Evolutionary conservation across 2,329 filamentous ascomycete genomes (phyloP), one percentile per base, ranked within the genome.

Genomic region (Saccharata proteae): DNA sequence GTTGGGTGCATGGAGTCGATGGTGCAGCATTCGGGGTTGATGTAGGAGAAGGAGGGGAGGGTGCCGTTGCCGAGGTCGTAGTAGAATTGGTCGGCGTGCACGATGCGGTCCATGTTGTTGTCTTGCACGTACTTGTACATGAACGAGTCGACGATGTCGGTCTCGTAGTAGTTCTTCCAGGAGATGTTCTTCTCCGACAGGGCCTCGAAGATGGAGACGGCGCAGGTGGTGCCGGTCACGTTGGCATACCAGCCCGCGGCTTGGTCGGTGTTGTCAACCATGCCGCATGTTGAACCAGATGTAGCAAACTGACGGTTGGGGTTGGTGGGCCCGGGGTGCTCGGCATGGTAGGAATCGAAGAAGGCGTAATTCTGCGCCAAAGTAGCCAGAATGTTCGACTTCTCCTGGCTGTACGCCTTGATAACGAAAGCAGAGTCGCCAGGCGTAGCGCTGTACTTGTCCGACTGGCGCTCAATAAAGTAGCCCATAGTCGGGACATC

Each of bases 81-180:
- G 36, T 44, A 46, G 34, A 47, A 43, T 16, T 49, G 13, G 15
- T 40, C 28, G 18, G 43, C 40, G 14, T 40, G 38, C 0, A 46
- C 48, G 3, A 58, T 43, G 9, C 41, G 41, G 32, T 51, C 44
- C 40, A 54, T 49, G 29, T 46, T 48, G 27, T 55, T 51, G 30
- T 56, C 47, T 43, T 57, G 52, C 14, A 55, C 52, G 48, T 51
- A 55, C 43, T 54, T 38, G 42, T 57, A 57, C 45, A 55, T 51
- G 31, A 38, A 54, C 6, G 47, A 47, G 38, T 56, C 50, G 18
- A 57, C 40, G 34, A 52, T 55, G 26, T 55, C 51, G 6, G 54
- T 53, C 34, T 57, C 52, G 24, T 52, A 52, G 41, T 58, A 58
- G 47, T 58, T 59, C 43, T 57, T 57, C 55, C 54, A 58, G 15